phyloP scores from a whole-genome alignment of 1,284 basidiomycete species.

The Agroathelia rolfsii region DNA sequence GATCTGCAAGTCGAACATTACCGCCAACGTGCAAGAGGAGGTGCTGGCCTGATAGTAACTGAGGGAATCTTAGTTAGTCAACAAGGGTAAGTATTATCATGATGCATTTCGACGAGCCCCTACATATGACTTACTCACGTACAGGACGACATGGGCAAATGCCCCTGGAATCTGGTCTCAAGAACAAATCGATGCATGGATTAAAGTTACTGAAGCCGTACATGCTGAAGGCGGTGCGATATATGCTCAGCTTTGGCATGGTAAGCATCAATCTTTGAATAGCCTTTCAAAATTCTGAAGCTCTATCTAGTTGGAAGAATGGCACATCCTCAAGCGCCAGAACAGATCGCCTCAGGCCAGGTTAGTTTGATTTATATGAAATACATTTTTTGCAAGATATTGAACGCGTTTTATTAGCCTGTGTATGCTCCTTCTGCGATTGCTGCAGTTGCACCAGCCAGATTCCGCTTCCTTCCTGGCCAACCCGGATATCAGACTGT shows the following conservation, averaged over 20 bases:
- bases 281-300: too few relatives aligned
- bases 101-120: too few relatives aligned
- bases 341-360: too few relatives aligned
- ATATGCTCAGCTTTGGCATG: constrained; percentile 8
- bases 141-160: constrained; percentile 15
- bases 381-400: too few relatives aligned
- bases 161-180: constrained; percentile 11
- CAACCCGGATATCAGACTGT: constrained; percentile 16
- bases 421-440: constrained; percentile 13
- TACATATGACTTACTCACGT: background rate
- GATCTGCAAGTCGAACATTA: background rate
- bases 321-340: constrained; percentile 25
- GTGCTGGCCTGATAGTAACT: constrained; percentile 1
- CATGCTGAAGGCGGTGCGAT: constrained; percentile 7
- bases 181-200: constrained; percentile 11
- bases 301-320: constrained; percentile 28
- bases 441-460: constrained; percentile 16
- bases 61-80: constrained; percentile 1
- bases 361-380: too few relatives aligned
- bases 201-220: constrained; percentile 11
- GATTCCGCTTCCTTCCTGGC: constrained; percentile 22
- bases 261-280: background rate
- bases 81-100: constrained; percentile 4
- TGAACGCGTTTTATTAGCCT: too few relatives aligned
- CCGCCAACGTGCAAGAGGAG: constrained; percentile 1